phyloP scores from a whole-genome alignment of 2,329 filamentous ascomycete genomes.

The Botryotinia convoluta region DNA sequence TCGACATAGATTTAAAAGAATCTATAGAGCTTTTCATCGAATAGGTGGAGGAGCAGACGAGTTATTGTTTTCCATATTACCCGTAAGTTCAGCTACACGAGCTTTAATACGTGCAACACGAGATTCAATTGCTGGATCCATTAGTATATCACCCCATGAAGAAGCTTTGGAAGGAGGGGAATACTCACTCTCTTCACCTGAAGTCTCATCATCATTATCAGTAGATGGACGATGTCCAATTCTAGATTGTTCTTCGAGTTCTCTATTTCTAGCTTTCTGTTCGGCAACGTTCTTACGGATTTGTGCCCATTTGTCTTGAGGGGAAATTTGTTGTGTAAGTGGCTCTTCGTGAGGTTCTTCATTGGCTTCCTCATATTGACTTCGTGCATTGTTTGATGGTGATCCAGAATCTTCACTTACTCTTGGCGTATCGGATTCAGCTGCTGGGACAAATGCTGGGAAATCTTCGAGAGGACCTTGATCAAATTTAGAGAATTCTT shows the following conservation, averaged over 20 bases:
- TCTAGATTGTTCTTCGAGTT: slow-evolving; percentile 61
- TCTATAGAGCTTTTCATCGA: slow-evolving; percentile 16
- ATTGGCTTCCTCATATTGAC: slow-evolving; percentile 35
- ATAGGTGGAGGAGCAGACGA: slow-evolving; percentile 23
- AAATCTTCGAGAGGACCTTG: slow-evolving; percentile 86
- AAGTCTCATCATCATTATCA: slow-evolving; percentile 80
- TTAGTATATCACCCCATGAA: slow-evolving; percentile 27
- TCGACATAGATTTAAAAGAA: not conserved
- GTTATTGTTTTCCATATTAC: slow-evolving; percentile 62
- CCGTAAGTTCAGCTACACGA: slow-evolving; percentile 89
- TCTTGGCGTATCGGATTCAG: slow-evolving; percentile 32
- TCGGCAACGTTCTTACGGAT: slow-evolving; percentile 93
- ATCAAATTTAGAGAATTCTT: slow-evolving; percentile 69
- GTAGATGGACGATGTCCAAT: slow-evolving; percentile 55
- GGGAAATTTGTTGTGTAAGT: slow-evolving; percentile 22
- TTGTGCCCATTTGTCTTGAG: slow-evolving; percentile 86
- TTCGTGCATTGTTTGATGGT: slow-evolving; percentile 28
- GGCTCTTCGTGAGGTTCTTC: slow-evolving; percentile 30
- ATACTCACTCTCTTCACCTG: slow-evolving; percentile 86
- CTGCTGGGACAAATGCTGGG: slow-evolving; percentile 71
- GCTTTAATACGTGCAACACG: slow-evolving; percentile 97
- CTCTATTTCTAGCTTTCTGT: slow-evolving; percentile 62
- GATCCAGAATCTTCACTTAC: slow-evolving; percentile 44
- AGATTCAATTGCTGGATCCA: slow-evolving; percentile 77
- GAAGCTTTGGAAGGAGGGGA: slow-evolving; percentile 7